phyloP scores from a whole-genome alignment of 73 alveolate species.

The Breviolum minutum region DNA sequence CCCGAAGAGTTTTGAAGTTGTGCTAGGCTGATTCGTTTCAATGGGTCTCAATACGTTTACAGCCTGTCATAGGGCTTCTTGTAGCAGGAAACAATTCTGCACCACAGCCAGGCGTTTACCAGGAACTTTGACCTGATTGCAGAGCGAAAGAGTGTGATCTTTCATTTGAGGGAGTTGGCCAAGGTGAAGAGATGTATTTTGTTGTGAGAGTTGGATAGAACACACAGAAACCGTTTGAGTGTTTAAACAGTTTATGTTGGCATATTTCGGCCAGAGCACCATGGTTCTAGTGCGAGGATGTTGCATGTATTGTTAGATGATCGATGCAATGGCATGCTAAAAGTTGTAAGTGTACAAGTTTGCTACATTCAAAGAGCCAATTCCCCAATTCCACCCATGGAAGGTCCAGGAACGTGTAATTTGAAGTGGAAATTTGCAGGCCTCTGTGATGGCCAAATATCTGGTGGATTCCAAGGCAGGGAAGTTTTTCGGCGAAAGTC shows the following conservation, averaged over 20 bases:
- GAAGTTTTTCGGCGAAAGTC: too few species aligned
- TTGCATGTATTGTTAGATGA: too few species aligned
- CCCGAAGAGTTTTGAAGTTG: too few species aligned
- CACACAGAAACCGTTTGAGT: not conserved
- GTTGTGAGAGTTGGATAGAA: not conserved
- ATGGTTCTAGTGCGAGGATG: not conserved
- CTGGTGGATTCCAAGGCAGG: conserved; percentile 86
- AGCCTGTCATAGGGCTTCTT: not conserved
- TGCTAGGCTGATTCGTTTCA: not conserved
- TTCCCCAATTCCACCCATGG: too few species aligned
- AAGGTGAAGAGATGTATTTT: not conserved
- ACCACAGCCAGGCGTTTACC: conserved; percentile 45
- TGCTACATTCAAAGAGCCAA: not conserved
- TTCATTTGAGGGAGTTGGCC: conserved; percentile 88
- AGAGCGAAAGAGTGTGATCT: conserved; percentile 94
- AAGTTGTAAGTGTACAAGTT: not conserved
- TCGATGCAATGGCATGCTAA: not conserved
- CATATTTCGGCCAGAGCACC: too few species aligned
- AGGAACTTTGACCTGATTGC: conserved; percentile 89
- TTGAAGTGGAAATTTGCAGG: not conserved
- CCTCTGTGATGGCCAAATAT: conserved; percentile 91
- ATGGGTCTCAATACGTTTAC: not conserved
- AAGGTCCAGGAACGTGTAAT: too few species aligned
- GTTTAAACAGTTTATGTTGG: not conserved
- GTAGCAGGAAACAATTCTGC: not conserved